Evolutionary conservation across 2,329 filamentous ascomycete species (phyloP), one percentile per base, ranked within the genome.

Genomic region (Aspergillus novoparasiticus): DNA sequence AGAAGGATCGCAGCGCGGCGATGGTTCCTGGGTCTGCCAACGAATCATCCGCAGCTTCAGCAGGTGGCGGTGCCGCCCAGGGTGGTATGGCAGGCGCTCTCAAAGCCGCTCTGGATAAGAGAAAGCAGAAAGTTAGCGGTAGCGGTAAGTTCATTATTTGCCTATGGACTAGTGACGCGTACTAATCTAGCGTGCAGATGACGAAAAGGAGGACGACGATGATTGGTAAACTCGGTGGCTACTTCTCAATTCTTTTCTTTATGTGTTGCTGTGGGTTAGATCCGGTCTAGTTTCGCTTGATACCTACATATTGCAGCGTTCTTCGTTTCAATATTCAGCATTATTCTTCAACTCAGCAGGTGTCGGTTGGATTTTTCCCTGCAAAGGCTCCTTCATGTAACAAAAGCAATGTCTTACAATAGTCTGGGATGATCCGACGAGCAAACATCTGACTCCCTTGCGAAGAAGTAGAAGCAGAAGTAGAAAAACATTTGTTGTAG

Each of bases 51-150:
- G 68, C 86, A 10, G 80, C 85, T 50, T 75, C 82, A 56, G 76
- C 81, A 57, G 84, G 84, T 50, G 84, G 83, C 21, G 85, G 86
- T 12, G 87, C 79, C 41, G 77, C 73, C 61, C 80, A 79, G 51
- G 81, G 88, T 61, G 89, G 87, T 41, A 87, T 97, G 85, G 92
- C 93, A 26, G 92, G 90, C 80, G 94, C 93, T 55, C 81, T 97
- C 70, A 92, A 92, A 64, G 90, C 88, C 64, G 91, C 90, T 62
- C 79, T 94, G 71, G 87, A 90, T 74, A 91, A 92, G 81, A 86
- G 94, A 78, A 97, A 97, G 83, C 88, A 93, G 79, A 97, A 96
- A 84, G 94, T 97, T 76, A 92, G 92, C 80, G 90, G 92, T 77
- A 96, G 92, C 84, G 94, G 94, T 97, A 87, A 88, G 92, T 90